These are phyloP conservation scores for Chrysoporthe cubensis DNA, from an alignment of 2,329 filamentous ascomycete genomes.

Conservation along the genomic window DNA sequence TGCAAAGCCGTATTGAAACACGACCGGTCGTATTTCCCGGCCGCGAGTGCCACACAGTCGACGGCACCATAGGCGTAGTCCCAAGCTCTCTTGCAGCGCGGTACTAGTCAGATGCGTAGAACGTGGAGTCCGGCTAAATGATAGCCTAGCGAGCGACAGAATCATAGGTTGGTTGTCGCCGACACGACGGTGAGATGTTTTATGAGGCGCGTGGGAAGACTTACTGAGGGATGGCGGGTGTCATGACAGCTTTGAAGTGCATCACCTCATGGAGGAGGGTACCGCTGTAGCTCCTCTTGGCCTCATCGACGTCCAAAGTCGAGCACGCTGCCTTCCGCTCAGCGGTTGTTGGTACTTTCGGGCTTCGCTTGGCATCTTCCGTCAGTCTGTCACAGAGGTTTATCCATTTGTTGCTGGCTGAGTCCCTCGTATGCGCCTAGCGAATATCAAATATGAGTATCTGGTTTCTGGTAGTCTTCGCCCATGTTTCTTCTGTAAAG, in stretches of 20 bases:
- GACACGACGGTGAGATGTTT: not conserved
- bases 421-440: not conserved
- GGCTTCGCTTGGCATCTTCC: not conserved
- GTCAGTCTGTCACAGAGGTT: not conserved
- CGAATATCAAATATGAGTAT: not conserved
- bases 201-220: not conserved
- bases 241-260: not conserved
- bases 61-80: not conserved
- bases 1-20: not conserved
- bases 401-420: not conserved
- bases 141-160: not conserved
- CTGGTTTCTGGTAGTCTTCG: not conserved
- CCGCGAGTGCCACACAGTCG: not conserved
- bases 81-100: not conserved
- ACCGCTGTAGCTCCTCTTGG: not conserved
- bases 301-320: not conserved
- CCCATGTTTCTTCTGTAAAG: too few species aligned
- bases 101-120: not conserved
- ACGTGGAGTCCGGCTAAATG: not conserved
- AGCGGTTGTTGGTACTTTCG: not conserved
- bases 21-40: not conserved
- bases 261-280: not conserved
- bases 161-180: too few species aligned
- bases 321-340: not conserved
- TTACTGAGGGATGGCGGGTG: not conserved